Evolutionary conservation across 2,329 filamentous ascomycete genomes (phyloP), one percentile per base, ranked within the genome.

Genomic region (Fusarium fracticaudum): DNA sequence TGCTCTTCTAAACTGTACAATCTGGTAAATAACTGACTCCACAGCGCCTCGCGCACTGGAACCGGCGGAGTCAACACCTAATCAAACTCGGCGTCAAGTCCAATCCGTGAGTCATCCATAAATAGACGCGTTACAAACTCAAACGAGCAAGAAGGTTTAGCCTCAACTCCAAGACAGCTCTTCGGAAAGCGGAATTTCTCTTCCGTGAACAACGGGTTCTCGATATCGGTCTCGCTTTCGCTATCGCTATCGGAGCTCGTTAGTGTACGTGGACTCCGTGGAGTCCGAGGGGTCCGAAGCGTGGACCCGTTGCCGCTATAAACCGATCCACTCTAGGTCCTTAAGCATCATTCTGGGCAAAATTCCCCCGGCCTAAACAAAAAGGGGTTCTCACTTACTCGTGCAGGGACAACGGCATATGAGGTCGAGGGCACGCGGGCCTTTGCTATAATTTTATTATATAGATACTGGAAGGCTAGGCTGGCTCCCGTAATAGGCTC

Each of bases 101-200:
- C 6, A 4, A 29, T 48, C 20, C 4, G 45, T 22, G 26, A 17
- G 4, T 47, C 4, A 11, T 22, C 1, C 11, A 11, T 3, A 8
- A 22, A 11, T 5, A 8, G 3, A 1, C 13, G 5, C 18, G 3
- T 15, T 15, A 1, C 5, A 10, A 9, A 47, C 2, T 26, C 1
- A 13, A 20, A 24, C 13, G 5, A 33, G 31, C 31, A 33, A 33
- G 43, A 8, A 29, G 18, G 6, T 20, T 10, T 17, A 20, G 18
- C 18, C 45, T 15, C 6, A 6, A 29, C 13, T 48, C 4, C 18
- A 6, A 29, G 8, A 14, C 8, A 12, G 10, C 14, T 41, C n/a
- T 33, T 33, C 31, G 31, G 5, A 33, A 33, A 33, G 31, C 31
- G 31, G 31, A 33, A 7, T 33, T 33, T 9, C n/a, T 43, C n/a